phyloP scores from a whole-genome alignment of 306 rosid genomes.

The Casuarina equisetifolia region DNA sequence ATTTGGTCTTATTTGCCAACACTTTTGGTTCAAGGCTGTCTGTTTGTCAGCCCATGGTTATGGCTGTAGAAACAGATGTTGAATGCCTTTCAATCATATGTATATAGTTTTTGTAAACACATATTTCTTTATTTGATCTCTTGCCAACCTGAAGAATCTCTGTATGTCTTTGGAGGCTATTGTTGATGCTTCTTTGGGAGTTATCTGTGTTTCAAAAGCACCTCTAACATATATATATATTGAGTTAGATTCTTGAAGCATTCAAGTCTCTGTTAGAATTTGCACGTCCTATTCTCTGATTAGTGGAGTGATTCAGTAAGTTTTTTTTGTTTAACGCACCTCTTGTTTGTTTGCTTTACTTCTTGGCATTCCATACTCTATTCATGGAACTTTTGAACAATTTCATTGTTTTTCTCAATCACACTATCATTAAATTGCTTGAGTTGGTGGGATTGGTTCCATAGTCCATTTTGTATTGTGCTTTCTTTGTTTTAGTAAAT shows the following conservation, averaged over 20 bases:
- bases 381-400: neutral
- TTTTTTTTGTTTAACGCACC: constrained; percentile 15
- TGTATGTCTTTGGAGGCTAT: neutral
- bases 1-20: constrained; percentile 12
- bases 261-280: constrained; percentile 78
- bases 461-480: neutral
- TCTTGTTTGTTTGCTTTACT: neutral
- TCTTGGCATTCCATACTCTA: neutral
- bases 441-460: neutral
- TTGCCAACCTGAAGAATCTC: neutral
- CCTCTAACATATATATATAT: constrained; percentile 14
- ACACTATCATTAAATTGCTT: neutral
- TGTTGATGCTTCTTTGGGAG: neutral
- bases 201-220: constrained; percentile 3
- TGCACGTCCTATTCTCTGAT: constrained; percentile 70
- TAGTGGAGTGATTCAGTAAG: constrained; percentile 55
- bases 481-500: too few relatives aligned
- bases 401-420: neutral
- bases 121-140: neutral
- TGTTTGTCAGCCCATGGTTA: constrained; percentile 9
- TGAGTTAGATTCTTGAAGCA: constrained; percentile 77
- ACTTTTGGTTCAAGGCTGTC: constrained; percentile 19
- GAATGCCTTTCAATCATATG: neutral
- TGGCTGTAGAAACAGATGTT: neutral
- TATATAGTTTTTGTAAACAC: neutral